Base-by-base conservation (phyloP, 2,329 filamentous ascomycete genomes). In the Periconia macrospinosa region DNA sequence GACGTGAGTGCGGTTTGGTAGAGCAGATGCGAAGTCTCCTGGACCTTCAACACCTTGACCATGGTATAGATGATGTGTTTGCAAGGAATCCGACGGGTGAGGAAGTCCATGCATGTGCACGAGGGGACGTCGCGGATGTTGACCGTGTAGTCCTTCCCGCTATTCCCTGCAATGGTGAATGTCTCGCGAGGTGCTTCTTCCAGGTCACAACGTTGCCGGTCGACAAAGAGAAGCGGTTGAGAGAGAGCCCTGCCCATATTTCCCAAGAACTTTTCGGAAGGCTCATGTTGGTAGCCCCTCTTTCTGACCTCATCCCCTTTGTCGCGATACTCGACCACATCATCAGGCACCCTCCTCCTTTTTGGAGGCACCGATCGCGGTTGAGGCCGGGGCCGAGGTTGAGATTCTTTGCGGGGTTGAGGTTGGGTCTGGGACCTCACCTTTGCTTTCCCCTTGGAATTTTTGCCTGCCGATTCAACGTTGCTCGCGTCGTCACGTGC, bases 51-150 rank as follows among this genome's bases (percentile, higher is more conserved):
- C 10, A 82, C 78, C 35, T 80, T 79, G 52, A 78, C 71, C 30
- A 86, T 75, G 15, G 83, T 78, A 61, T 83, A 87, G 45, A 86
- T 53, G 18, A 84, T 71, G 59, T 88, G 85, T 61, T 86, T 86
- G 77, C 84, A 86, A 19, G 44, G 30, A 58, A 83, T 78, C 43
- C 81, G 79, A 7, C 82, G 79, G 49, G 79, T 80, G 20, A 20
- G 41, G 2, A 74, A 70, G 66, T 83, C 79, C 0, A 80, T 79
- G 68, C 82, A 85, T 49, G 72, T 76, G 66, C 83, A 85, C 8
- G 54, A 69, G 1, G 83, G 81, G n/a, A 76, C 62, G 50, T 79
- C 79, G 53, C 70, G 68, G 52, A 86, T 81, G 11, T 68, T 75
- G 27, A 84, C 78, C 1, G 41, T 49, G 20, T 53, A 52, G 35